Conservation (phyloP, 495 filamentous ascomycete species). For the Tuber magnatum region DNA sequence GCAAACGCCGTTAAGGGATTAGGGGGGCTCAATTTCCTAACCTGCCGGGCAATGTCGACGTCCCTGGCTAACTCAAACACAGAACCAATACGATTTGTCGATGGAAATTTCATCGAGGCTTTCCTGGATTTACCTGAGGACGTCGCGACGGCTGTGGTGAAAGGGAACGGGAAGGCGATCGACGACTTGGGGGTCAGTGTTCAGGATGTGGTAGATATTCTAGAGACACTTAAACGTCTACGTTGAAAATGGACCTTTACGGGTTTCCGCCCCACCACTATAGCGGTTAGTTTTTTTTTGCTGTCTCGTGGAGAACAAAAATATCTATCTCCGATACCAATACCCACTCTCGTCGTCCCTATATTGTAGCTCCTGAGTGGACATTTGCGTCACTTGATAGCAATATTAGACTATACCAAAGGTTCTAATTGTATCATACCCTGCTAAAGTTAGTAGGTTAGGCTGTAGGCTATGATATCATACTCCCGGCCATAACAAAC, state of each 20-base stretch:
- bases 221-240: constrained; percentile 67
- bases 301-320: neutral
- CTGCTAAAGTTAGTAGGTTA: no score
- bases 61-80: constrained; percentile 61
- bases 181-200: constrained; percentile 56
- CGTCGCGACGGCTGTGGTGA: constrained; percentile 58
- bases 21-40: constrained; percentile 64
- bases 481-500: no score
- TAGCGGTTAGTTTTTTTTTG: neutral
- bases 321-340: neutral
- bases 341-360: neutral
- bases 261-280: neutral
- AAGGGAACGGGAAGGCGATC: constrained; percentile 46
- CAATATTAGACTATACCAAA: no score
- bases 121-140: constrained; percentile 65
- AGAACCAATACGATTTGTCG: constrained; percentile 79
- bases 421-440: no score
- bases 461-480: no score
- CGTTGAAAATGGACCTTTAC: constrained; percentile 45
- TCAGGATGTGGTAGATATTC: constrained; percentile 62
- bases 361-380: neutral
- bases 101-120: constrained; percentile 81
- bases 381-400: neutral
- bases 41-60: constrained; percentile 66
- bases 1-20: constrained; percentile 52